Conservation (phyloP, 2,329 filamentous ascomycete species). For the Arthrobotrys iridis region DNA sequence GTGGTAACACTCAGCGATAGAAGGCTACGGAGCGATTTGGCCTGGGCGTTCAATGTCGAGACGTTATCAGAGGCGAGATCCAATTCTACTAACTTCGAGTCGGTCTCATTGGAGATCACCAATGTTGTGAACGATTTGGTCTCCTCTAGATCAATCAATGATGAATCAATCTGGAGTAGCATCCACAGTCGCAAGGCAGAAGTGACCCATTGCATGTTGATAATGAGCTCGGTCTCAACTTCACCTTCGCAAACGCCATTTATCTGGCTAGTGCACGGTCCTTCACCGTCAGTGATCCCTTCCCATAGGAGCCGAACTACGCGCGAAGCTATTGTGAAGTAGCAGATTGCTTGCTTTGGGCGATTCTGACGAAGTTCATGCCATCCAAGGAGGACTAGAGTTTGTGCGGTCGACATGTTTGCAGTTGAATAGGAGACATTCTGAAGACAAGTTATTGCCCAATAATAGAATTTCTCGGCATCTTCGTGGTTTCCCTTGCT, state of each 20-base stretch:
- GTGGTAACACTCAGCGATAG: conserved; percentile 50
- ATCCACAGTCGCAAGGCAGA: conserved; percentile 52
- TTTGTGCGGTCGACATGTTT: conserved; percentile 53
- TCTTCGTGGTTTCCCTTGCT: conserved; percentile 42
- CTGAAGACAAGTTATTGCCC: conserved; percentile 47
- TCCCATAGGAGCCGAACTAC: conserved; percentile 50
- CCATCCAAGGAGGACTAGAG: conserved; percentile 54
- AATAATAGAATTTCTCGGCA: conserved; percentile 53
- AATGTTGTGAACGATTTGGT: conserved; percentile 48
- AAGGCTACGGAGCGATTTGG: conserved; percentile 46
- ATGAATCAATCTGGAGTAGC: conserved; percentile 55
- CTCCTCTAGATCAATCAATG: conserved; percentile 52
- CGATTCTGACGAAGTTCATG: conserved; percentile 53
- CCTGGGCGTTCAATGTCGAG: conserved; percentile 48
- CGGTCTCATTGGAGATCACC: conserved; percentile 45
- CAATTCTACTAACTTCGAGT: conserved; percentile 49
- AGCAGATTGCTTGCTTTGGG: conserved; percentile 54
- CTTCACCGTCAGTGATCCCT: conserved; percentile 47
- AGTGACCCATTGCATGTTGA: conserved; percentile 55
- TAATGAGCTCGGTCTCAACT: conserved; percentile 54
- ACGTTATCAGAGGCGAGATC: conserved; percentile 52
- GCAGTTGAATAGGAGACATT: conserved; percentile 41
- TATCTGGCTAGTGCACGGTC: conserved; percentile 53
- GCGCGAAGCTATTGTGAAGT: conserved; percentile 47
- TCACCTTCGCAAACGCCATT: conserved; percentile 54